Evolutionary conservation across 345 rosid genomes (phyloP).

Genomic region (Firmiana major): DNA sequence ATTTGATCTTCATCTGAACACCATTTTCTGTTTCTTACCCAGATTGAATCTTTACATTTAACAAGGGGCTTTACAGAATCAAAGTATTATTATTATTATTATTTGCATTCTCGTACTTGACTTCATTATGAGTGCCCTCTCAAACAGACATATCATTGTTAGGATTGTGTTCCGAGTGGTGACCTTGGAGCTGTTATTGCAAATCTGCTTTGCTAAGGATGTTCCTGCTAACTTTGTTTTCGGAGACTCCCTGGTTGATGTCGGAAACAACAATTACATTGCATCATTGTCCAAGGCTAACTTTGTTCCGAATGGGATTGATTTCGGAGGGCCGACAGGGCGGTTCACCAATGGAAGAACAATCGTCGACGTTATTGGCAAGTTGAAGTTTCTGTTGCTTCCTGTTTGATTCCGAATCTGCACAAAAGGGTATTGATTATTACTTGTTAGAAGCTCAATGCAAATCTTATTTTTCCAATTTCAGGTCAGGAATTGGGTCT

Average conservation of each 20-base stretch:
- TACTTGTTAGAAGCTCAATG: not conserved
- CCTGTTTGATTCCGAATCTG: not conserved
- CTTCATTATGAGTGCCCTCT: constrained; percentile 15
- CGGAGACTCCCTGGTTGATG: constrained; percentile 79
- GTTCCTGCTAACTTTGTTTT: constrained; percentile 56
- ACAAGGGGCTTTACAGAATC: not conserved
- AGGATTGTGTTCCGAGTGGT: not conserved
- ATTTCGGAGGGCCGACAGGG: constrained; percentile 68
- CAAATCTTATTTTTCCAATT: not conserved
- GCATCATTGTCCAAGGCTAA: constrained; percentile 59
- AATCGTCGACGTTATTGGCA: constrained; percentile 67
- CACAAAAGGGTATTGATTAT: not conserved
- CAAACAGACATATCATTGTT: not conserved
- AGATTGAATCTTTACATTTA: not conserved
- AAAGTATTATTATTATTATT: too few species aligned
- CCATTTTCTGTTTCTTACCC: not conserved
- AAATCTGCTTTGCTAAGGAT: constrained; percentile 18
- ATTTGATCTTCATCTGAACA: not conserved
- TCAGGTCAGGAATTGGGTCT: constrained; percentile 49
- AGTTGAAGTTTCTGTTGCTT: not conserved
- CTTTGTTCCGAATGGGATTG: constrained; percentile 66
- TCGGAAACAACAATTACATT: constrained; percentile 76
- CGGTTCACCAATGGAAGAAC: constrained; percentile 81
- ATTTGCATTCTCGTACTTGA: not conserved
- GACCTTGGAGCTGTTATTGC: constrained; percentile 12